Evolutionary conservation across 2,329 filamentous ascomycete species (phyloP).

Genomic region (Neonectria neomacrospora): DNA sequence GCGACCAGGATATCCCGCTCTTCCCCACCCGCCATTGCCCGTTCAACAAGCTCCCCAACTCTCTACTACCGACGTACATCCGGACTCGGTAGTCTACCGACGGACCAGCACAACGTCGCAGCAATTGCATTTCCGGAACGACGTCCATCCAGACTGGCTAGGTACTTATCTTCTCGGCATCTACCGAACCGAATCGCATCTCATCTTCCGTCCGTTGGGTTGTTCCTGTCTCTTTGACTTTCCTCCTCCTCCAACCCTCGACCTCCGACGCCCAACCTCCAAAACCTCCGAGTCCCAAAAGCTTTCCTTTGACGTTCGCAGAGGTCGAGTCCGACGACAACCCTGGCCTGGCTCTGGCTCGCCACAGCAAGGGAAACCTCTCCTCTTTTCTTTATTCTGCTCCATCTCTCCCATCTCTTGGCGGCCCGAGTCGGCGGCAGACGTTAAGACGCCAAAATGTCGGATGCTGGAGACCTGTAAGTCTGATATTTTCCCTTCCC

Average conservation of each 20-base stretch:
- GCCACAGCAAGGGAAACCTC: slow-evolving; percentile 10
- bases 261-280: background rate
- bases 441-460: slow-evolving; percentile 33
- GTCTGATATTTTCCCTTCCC: slow-evolving; percentile 15
- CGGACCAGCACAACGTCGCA: background rate
- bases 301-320: slow-evolving; percentile 1
- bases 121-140: background rate
- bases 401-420: slow-evolving; percentile 1
- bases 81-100: no score
- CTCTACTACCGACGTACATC: background rate
- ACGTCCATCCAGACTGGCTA: background rate
- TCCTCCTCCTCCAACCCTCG: background rate
- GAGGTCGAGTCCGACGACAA: background rate
- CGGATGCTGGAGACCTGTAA: slow-evolving; percentile 43
- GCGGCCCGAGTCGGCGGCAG: background rate
- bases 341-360: slow-evolving; percentile 7
- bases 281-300: background rate
- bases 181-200: background rate
- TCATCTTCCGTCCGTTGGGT: background rate
- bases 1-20: slow-evolving; percentile 12
- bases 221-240: background rate
- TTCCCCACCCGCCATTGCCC: slow-evolving; percentile 17
- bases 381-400: slow-evolving; percentile 4
- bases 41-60: background rate
- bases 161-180: background rate